These are phyloP conservation scores for Ceratocystis diversiconidia DNA, from an alignment of 2,329 filamentous ascomycete genomes.

Conservation along the genomic window DNA sequence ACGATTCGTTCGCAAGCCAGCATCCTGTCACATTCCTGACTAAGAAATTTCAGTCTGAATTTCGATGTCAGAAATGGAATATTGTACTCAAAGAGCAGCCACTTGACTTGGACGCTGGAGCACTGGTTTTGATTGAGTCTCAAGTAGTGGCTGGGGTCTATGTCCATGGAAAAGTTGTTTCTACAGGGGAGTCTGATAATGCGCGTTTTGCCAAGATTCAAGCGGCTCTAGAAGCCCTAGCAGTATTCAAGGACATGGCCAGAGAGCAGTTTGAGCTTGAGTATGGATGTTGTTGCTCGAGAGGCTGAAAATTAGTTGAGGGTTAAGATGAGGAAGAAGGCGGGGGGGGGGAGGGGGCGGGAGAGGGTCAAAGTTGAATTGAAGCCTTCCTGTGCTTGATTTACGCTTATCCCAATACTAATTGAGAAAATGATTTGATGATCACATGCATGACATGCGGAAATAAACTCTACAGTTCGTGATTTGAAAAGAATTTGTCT, in stretches of 20 bases:
- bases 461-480: neutral
- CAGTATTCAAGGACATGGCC: slow-evolving; percentile 31
- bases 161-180: slow-evolving; percentile 58
- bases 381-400: neutral
- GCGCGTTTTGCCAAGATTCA: slow-evolving; percentile 59
- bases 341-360: neutral
- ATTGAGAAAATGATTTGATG: neutral
- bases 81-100: slow-evolving; percentile 38
- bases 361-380: neutral
- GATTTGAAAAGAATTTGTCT: neutral
- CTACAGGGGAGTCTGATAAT: slow-evolving; percentile 46
- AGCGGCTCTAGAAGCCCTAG: slow-evolving; percentile 46
- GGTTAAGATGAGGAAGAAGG: slow-evolving; percentile 1
- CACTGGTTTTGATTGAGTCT: slow-evolving; percentile 28
- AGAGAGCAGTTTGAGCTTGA: slow-evolving; percentile 43
- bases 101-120: slow-evolving; percentile 29
- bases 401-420: neutral
- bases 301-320: slow-evolving; percentile 19
- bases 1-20: slow-evolving; percentile 73
- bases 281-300: slow-evolving; percentile 52
- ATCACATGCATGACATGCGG: slow-evolving; percentile 4
- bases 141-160: slow-evolving; percentile 58
- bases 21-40: slow-evolving; percentile 68
- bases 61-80: slow-evolving; percentile 49
- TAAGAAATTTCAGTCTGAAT: slow-evolving; percentile 46